phyloP scores from a whole-genome alignment of 176 grass and related monocot species.

The Ensete ventricosum region DNA sequence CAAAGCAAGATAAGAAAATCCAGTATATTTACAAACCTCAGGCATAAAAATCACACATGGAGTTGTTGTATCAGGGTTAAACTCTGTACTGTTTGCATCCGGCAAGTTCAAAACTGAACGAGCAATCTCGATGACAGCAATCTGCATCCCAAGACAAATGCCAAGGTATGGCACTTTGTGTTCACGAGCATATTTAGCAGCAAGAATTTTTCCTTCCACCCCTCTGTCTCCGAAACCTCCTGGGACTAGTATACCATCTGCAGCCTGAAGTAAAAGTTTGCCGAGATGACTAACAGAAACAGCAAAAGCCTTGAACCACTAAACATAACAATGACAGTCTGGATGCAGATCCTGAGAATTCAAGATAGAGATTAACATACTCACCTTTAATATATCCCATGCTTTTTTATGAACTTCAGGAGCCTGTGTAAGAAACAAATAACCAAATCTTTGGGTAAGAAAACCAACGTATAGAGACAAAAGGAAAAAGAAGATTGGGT shows the following conservation, averaged over 20 bases:
- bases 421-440: conserved; percentile 35
- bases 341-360: conserved; percentile 4
- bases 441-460: background rate
- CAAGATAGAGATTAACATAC: background rate
- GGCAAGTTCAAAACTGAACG: conserved; percentile 73
- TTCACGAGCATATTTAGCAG: conserved; percentile 96
- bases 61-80: conserved; percentile 51
- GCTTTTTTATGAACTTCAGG: conserved; percentile 68
- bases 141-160: conserved; percentile 98
- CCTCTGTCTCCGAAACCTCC: conserved; percentile 95
- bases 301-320: background rate
- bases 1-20: background rate
- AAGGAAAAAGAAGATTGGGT: background rate
- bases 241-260: conserved; percentile 91
- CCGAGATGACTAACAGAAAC: background rate
- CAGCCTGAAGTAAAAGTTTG: conserved; percentile 42
- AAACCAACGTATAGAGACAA: background rate
- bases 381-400: conserved; percentile 84
- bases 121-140: conserved; percentile 82
- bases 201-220: conserved; percentile 90
- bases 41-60: conserved; percentile 96
- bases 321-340: background rate
- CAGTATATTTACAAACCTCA: conserved; percentile 39
- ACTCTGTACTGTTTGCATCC: conserved; percentile 82
- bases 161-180: conserved; percentile 83